Base-by-base conservation (phyloP, 306 rosid species). In the Prosopis cineraria region DNA sequence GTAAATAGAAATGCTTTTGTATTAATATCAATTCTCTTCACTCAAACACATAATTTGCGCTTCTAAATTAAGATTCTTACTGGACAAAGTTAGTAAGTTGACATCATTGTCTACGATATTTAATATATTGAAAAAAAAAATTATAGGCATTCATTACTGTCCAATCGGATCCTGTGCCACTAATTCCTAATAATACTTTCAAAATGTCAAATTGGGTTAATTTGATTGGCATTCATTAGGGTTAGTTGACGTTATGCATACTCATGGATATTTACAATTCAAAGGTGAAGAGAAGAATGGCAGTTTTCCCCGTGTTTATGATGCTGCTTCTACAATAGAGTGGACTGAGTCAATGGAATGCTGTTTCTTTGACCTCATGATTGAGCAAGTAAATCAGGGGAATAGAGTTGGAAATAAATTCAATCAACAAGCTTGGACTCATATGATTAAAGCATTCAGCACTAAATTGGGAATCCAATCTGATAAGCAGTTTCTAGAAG, bases 361-460 rank as follows among this genome's bases (percentile, higher is more conserved):
- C 68, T 68, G 67, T 78, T 86, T 91, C 74, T 74, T 91, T 68
- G 93, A 80, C 76, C 83, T 91, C 74, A 82, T 89, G 90, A 56
- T 82, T 48, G 90, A 88, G 75, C 90, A 88, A 76, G 72, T 80
- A 72, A 85, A 85, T 63, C 67, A 67, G 59, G 92, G 92, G 50
- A 80, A 86, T 65, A 77, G 52, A 66, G 27, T 84, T 70, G 82
- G 44, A 70, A 71, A 47, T 74, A 47, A 79, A 20, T 89, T 89
- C 86, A 87, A 68, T 59, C 93, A 89, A 80, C 85, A 88, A 80
- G 89, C 88, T 17, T 91, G 97, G 97, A 73, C 58, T 66, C 78
- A 73, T 58, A 74, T 91, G 85, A 74, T 81, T 13, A 73, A 75
- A 72, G 75, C 85, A 40, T 88, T 91, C 60, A 83, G 45, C 17